Percentiles rank a stretch among this genome's conserved stretches.
Evolutionary conservation across 2,329 filamentous ascomycete species (phyloP).

Genomic region (Stachybotrys elegans): DNA sequence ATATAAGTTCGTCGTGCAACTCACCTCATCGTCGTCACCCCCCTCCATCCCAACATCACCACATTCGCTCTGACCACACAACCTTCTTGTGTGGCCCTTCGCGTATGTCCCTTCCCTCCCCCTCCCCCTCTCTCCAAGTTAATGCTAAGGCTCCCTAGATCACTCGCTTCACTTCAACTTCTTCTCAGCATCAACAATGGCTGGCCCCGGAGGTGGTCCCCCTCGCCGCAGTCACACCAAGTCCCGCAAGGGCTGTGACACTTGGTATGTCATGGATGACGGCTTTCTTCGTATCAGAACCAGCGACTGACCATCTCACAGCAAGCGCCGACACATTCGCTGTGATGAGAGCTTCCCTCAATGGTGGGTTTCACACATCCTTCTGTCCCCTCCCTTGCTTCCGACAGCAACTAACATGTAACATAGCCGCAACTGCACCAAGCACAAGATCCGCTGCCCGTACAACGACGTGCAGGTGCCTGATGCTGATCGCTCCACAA

Average conservation of each 20-base stretch:
- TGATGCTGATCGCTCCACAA: conserved; percentile 56
- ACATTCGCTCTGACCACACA: conserved; percentile 34
- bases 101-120: conserved; percentile 18
- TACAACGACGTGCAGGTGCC: conserved; percentile 80
- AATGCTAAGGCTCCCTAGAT: conserved; percentile 11
- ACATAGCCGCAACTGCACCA: conserved; percentile 88
- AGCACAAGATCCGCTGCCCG: conserved; percentile 96
- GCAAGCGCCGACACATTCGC: conserved; percentile 91
- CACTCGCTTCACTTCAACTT: conserved; percentile 29
- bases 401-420: conserved; percentile 12
- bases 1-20: conserved; percentile 10
- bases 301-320: conserved; percentile 20
- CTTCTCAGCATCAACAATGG: conserved; percentile 55
- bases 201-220: conserved; percentile 90
- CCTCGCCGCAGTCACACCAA: conserved; percentile 90
- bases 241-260: conserved; percentile 96
- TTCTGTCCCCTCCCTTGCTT: neutral
- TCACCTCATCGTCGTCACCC: neutral
- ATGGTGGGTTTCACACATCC: conserved; percentile 59
- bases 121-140: conserved; percentile 7
- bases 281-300: too few species aligned
- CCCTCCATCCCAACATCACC: conserved; percentile 10
- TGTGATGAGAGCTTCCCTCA: conserved; percentile 98
- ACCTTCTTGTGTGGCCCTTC: conserved; percentile 20
- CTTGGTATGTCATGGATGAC: conserved; percentile 60